A percentile compares a stretch with the other conserved stretches of the same genome.
These are phyloP conservation scores for Chara braunii DNA, from an alignment of 139 green algal species.

Conservation along the genomic window DNA sequence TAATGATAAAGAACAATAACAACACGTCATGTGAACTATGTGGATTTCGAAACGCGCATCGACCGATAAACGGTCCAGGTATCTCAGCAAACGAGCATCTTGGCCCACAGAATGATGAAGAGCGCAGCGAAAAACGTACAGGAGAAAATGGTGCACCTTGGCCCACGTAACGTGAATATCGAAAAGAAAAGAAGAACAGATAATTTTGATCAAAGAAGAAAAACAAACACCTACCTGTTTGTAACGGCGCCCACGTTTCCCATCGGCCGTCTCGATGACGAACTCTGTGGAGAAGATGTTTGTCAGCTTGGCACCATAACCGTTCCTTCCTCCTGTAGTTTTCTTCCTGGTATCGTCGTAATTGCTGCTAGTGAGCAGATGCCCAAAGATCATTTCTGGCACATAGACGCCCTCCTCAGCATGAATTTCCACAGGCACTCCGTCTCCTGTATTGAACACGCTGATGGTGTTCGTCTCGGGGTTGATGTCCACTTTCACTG, in stretches of 20 bases:
- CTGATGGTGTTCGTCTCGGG: conserved; percentile 60
- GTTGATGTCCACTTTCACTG: conserved; percentile 62
- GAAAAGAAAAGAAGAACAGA: background rate
- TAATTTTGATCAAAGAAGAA: background rate
- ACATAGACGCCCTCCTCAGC: conserved; percentile 86
- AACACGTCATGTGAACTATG: no score
- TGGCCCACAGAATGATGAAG: no score
- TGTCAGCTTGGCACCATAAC: conserved; percentile 96
- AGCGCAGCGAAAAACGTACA: no score
- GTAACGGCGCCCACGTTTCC: conserved; percentile 71
- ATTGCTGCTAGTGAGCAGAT: conserved; percentile 96
- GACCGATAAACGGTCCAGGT: no score
- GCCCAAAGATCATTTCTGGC: conserved; percentile 97
- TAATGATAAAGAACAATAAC: no score
- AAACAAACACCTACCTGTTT: conserved; percentile 53
- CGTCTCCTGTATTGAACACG: conserved; percentile 85
- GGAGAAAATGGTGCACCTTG: no score
- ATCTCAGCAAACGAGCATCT: no score
- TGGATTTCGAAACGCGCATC: no score
- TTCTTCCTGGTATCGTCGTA: conserved; percentile 99
- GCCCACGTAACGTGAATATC: background rate
- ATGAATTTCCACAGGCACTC: conserved; percentile 85
- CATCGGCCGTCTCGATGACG: conserved; percentile 89
- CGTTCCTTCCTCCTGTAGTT: conserved; percentile 92
- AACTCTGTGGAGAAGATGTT: conserved; percentile 99